These are phyloP conservation scores for Spirogloea muscicola DNA, from an alignment of 139 green algal genomes.

Conservation along the genomic window DNA sequence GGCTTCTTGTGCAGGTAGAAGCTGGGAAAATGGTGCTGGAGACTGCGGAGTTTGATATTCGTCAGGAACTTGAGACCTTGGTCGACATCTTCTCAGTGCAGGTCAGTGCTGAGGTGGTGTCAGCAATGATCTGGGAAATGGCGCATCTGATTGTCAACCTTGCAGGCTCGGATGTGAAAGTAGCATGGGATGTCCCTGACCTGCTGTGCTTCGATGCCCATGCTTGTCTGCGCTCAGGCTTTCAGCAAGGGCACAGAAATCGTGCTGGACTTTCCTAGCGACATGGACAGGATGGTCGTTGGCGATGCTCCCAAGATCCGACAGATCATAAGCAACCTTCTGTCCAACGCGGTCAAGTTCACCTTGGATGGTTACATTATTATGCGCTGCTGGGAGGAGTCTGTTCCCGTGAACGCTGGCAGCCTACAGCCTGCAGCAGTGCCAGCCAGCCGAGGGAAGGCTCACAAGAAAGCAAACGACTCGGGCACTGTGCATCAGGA, in stretches of 20 bases:
- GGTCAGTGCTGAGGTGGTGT: not conserved
- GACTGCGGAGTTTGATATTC: constrained; percentile 12
- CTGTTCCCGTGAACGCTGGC: not conserved
- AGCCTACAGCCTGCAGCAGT: not conserved
- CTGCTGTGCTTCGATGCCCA: too few species aligned
- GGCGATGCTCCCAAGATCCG: constrained; percentile 34
- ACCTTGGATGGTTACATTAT: constrained; percentile 20
- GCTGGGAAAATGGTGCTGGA: constrained; percentile 24
- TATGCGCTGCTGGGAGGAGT: constrained; percentile 16
- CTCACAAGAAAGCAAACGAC: too few species aligned
- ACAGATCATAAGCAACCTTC: constrained; percentile 46
- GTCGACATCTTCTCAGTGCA: constrained; percentile 29
- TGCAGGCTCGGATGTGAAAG: too few species aligned
- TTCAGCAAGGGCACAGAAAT: constrained; percentile 42
- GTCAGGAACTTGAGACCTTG: constrained; percentile 8
- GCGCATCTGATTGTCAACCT: too few species aligned
- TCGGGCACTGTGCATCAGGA: not conserved
- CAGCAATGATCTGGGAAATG: too few species aligned
- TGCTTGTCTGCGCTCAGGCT: too few species aligned
- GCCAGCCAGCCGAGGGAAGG: not conserved
- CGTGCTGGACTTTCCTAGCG: constrained; percentile 34
- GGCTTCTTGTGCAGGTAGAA: constrained; percentile 14
- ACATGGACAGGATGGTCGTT: constrained; percentile 19
- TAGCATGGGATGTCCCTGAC: too few species aligned
- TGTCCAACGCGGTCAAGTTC: constrained; percentile 47